phyloP scores from a whole-genome alignment of 306 rosid species.

The Pyrus betulifolia region DNA sequence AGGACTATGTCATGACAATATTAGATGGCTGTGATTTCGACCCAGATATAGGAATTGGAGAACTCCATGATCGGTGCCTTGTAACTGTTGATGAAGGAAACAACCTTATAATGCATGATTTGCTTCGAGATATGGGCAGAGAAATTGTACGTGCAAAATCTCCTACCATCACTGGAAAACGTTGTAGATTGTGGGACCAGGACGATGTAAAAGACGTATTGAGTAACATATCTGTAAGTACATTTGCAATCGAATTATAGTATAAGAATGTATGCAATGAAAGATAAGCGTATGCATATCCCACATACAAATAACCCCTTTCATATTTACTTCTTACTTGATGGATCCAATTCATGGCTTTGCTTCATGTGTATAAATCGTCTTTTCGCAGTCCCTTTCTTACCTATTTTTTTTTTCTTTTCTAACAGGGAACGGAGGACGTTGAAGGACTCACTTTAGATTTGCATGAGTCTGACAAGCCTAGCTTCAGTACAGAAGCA shows the following conservation, averaged over 20 bases:
- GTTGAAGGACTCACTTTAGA: conserved; percentile 5
- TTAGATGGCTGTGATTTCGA: conserved; percentile 26
- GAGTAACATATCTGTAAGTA: not conserved
- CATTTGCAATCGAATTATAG: not conserved
- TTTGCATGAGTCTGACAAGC: not conserved
- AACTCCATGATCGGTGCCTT: conserved; percentile 26
- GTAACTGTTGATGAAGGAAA: conserved; percentile 3
- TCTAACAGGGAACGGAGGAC: not conserved
- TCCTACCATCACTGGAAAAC: not conserved
- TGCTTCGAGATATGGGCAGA: conserved; percentile 38
- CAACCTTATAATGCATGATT: not conserved
- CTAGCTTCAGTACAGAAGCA: not conserved
- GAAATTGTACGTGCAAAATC: conserved; percentile 28
- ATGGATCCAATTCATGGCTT: not conserved
- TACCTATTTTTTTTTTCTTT: not conserved
- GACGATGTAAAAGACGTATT: not conserved
- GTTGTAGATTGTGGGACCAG: conserved; percentile 1
- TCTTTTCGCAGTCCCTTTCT: not conserved
- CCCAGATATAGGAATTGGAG: conserved; percentile 23
- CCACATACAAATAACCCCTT: not conserved
- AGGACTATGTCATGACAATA: conserved; percentile 11
- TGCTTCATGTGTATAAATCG: not conserved
- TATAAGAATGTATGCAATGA: not conserved
- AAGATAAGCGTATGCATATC: not conserved
- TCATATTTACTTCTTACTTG: too few relatives aligned